phyloP scores from a whole-genome alignment of 345 rosid genomes.

The Microthlaspi erraticum region DNA sequence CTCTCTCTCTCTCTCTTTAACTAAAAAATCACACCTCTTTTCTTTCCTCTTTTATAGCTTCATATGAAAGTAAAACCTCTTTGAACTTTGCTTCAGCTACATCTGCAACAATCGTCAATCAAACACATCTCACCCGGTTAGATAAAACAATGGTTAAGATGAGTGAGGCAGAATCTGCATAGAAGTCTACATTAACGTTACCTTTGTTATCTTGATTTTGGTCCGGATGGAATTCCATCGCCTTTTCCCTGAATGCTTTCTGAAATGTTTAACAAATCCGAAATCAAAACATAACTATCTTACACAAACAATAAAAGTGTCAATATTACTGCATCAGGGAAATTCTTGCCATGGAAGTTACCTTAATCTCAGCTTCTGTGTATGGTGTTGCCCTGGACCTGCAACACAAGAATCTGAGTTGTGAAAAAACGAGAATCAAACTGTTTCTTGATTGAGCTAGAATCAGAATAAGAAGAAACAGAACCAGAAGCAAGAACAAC shows the following conservation, averaged over 20 bases:
- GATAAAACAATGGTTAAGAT: neutral
- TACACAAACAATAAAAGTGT: neutral
- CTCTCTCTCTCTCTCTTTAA: neutral
- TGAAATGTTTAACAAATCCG: conserved; percentile 44
- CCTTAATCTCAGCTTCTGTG: conserved; percentile 97
- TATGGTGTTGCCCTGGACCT: conserved; percentile 76
- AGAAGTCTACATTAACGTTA: conserved; percentile 23
- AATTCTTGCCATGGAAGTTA: conserved; percentile 37
- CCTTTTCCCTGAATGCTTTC: conserved; percentile 90
- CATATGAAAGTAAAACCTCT: conserved; percentile 87
- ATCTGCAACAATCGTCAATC: conserved; percentile 56
- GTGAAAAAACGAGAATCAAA: neutral
- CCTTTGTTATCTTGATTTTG: conserved; percentile 95
- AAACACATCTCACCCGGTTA: neutral
- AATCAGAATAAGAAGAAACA: neutral
- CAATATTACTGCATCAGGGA: neutral
- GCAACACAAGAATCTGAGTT: conserved; percentile 23
- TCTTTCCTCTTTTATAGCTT: conserved; percentile 83
- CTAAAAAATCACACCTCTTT: conserved; percentile 43
- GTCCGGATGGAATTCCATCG: conserved; percentile 93
- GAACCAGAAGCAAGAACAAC: conserved; percentile 21
- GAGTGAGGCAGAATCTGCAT: neutral
- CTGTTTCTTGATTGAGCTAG: neutral
- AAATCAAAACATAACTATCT: conserved; percentile 15
- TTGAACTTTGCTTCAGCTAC: conserved; percentile 92